Evolutionary conservation across 345 rosid species (phyloP).

Genomic region (Eucalyptus guilfoylei): DNA sequence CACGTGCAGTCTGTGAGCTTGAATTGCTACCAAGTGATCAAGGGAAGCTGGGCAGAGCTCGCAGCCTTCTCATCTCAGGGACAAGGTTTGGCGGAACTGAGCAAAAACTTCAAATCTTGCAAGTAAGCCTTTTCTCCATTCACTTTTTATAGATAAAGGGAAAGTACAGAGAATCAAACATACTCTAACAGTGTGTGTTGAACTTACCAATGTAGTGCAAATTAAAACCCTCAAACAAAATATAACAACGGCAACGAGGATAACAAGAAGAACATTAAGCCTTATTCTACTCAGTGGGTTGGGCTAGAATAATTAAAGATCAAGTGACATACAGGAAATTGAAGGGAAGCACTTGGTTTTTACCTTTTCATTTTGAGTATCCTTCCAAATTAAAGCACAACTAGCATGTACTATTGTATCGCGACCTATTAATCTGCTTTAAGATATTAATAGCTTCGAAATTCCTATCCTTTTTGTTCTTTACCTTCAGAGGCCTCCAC

Average conservation of each 20-base stretch:
- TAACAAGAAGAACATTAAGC: background rate
- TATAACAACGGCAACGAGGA: background rate
- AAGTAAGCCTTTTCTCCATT: constrained; percentile 20
- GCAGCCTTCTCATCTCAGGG: constrained; percentile 29
- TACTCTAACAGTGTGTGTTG: background rate
- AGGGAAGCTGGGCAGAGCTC: constrained; percentile 65
- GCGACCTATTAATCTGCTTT: background rate
- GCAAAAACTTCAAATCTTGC: constrained; percentile 60
- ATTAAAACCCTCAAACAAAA: background rate
- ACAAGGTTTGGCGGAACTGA: constrained; percentile 37
- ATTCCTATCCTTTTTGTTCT: background rate
- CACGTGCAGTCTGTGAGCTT: constrained; percentile 12
- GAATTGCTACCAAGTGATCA: constrained; percentile 60
- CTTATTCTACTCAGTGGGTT: background rate
- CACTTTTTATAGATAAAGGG: background rate
- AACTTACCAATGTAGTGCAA: background rate
- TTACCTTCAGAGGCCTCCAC: constrained; percentile 23
- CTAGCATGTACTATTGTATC: background rate
- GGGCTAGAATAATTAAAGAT: background rate
- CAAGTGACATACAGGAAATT: background rate
- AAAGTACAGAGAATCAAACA: background rate
- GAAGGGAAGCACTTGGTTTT: background rate
- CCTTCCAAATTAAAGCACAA: background rate
- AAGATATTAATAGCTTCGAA: background rate
- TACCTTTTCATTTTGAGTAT: background rate